Evolutionary conservation across 2,329 filamentous ascomycete genomes (phyloP).

Genomic region (Blastomyces percursus): DNA sequence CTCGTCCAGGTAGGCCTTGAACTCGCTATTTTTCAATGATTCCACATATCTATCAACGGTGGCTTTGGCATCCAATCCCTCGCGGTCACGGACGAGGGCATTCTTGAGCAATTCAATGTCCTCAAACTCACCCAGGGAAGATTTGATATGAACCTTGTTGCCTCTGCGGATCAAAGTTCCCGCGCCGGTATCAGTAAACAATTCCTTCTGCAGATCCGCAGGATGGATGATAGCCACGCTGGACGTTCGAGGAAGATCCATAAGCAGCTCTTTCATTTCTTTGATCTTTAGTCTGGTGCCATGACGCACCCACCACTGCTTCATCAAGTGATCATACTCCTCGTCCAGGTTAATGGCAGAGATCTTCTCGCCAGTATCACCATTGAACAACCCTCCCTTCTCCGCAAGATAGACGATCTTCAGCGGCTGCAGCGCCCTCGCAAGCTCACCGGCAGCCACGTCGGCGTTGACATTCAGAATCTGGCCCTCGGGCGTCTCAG

Average conservation of each 20-base stretch:
- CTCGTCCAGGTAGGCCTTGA: constrained; percentile 92
- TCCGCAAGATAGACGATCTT: constrained; percentile 99
- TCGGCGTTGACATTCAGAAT: constrained; percentile 97
- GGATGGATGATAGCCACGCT: constrained; percentile 97
- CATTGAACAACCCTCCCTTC: constrained; percentile 92
- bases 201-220: constrained; percentile 86
- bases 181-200: constrained; percentile 92
- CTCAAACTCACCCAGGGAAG: constrained; percentile 60
- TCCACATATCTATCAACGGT: constrained; percentile 82
- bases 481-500: constrained; percentile 81
- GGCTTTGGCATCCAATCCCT: constrained; percentile 68
- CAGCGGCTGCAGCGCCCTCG: constrained; percentile 74
- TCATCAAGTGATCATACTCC: constrained; percentile 87
- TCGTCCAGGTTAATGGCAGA: constrained; percentile 95
- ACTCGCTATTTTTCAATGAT: constrained; percentile 62
- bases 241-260: constrained; percentile 77
- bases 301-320: constrained; percentile 87
- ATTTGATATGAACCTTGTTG: constrained; percentile 71
- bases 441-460: constrained; percentile 87
- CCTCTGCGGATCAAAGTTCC: constrained; percentile 87
- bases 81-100: constrained; percentile 68
- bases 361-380: constrained; percentile 87
- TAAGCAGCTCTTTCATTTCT: constrained; percentile 89
- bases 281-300: constrained; percentile 94
- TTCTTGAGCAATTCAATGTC: constrained; percentile 69